A percentile compares a stretch with the other conserved stretches of the same genome.
Conservation (phyloP, 306 rosid species). For the Vigna radiata region DNA sequence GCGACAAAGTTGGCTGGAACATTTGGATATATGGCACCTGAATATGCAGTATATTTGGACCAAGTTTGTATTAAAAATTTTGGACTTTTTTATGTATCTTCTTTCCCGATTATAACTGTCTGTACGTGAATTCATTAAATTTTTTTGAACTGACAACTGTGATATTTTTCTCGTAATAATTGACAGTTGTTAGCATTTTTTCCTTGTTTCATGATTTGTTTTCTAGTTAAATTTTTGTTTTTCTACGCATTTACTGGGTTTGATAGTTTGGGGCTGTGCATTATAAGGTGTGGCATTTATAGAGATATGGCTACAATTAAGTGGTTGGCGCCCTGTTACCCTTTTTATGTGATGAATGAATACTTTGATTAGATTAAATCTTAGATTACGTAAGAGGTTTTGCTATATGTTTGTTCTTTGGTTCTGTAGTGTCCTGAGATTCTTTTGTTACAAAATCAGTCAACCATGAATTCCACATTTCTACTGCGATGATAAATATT, state of each 20-base stretch:
- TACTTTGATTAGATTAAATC: neutral
- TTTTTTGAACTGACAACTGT: slow-evolving; percentile 2
- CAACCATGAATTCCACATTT: slow-evolving; percentile 16
- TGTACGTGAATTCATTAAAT: neutral
- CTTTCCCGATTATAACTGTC: neutral
- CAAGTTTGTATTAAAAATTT: neutral
- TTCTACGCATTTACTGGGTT: neutral
- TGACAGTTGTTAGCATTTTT: slow-evolving; percentile 16
- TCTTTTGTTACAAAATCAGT: neutral
- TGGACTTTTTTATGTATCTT: neutral
- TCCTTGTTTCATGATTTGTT: neutral
- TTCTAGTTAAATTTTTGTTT: too few relatives aligned
- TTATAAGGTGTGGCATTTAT: too few relatives aligned
- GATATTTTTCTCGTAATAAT: neutral
- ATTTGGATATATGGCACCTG: slow-evolving; percentile 90
- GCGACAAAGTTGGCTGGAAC: slow-evolving; percentile 90
- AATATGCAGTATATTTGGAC: slow-evolving; percentile 68
- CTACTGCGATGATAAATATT: neutral
- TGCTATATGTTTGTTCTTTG: neutral
- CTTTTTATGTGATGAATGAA: neutral
- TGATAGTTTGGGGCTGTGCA: too few relatives aligned
- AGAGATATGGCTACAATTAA: too few relatives aligned
- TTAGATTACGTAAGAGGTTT: neutral
- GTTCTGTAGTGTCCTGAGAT: slow-evolving; percentile 2
- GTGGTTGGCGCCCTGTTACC: neutral